Evolutionary conservation across 495 filamentous ascomycete species (phyloP).

Genomic region (Achaetomiella virescens): DNA sequence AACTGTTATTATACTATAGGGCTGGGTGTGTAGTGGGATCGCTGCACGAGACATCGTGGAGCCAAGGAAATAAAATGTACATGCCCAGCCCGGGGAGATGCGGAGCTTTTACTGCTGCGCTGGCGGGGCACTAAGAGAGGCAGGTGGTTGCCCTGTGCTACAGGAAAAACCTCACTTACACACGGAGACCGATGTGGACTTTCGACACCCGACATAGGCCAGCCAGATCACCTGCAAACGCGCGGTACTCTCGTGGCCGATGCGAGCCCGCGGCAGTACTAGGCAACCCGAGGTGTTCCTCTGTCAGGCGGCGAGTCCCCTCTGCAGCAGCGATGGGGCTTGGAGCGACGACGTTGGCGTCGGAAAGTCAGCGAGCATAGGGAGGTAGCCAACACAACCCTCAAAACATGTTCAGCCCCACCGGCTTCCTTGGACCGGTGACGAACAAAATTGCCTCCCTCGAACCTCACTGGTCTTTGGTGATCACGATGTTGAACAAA

Average conservation of each 20-base stretch:
- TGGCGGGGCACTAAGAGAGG: not conserved
- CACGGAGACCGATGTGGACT: not conserved
- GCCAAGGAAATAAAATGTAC: not conserved
- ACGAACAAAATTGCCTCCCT: constrained; percentile 11
- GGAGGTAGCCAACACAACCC: not conserved
- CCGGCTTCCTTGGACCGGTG: not conserved
- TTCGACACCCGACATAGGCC: not conserved
- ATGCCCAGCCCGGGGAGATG: not conserved
- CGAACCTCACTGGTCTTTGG: constrained; percentile 14
- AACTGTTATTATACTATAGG: not conserved
- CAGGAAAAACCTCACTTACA: constrained; percentile 20
- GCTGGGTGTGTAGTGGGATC: not conserved
- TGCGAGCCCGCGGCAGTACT: constrained; percentile 2
- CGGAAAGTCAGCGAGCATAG: not conserved
- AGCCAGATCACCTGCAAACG: not conserved
- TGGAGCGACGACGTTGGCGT: not conserved
- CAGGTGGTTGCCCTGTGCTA: constrained; percentile 15
- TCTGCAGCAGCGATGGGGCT: not conserved
- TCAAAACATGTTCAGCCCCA: constrained; percentile 14
- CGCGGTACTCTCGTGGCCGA: constrained; percentile 7
- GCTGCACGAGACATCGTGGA: not conserved
- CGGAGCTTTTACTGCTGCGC: not conserved
- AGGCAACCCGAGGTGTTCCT: not conserved
- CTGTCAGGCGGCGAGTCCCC: constrained; percentile 14
- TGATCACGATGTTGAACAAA: constrained; percentile 10